These are phyloP conservation scores for Didymella exigua DNA, from an alignment of 2,329 filamentous ascomycete genomes.

Conservation along the genomic window DNA sequence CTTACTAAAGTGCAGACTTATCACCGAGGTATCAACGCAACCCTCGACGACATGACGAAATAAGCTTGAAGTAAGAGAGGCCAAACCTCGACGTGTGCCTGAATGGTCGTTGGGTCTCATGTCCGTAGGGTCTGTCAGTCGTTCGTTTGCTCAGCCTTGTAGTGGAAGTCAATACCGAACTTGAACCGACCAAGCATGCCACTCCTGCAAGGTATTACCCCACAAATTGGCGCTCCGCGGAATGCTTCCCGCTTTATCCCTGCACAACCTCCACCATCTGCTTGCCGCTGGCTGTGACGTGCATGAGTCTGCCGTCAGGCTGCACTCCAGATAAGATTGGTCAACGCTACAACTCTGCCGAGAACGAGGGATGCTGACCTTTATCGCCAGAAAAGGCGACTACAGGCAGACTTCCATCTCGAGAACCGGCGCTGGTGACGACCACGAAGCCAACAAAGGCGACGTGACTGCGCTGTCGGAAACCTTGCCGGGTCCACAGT, in stretches of 20 bases:
- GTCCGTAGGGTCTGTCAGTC: not conserved
- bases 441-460: not conserved
- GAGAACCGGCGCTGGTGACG: not conserved
- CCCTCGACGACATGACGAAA: not conserved
- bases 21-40: not conserved
- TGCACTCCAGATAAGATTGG: constrained; percentile 3
- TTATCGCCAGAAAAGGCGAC: not conserved
- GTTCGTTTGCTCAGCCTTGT: constrained; percentile 32
- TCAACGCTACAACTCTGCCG: not conserved
- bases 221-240: constrained; percentile 44
- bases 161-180: constrained; percentile 30
- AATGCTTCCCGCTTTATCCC: constrained; percentile 45
- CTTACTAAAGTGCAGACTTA: not conserved
- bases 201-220: constrained; percentile 42
- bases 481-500: not conserved
- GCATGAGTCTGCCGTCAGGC: constrained; percentile 33
- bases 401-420: not conserved
- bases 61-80: not conserved
- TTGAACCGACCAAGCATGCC: constrained; percentile 30
- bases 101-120: not conserved
- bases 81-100: too few relatives aligned
- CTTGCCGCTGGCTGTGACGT: constrained; percentile 40
- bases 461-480: not conserved
- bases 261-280: constrained; percentile 26
- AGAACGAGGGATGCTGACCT: not conserved